Conservation (phyloP, 164 flowering plant genomes). For the Vitis labrusca region DNA sequence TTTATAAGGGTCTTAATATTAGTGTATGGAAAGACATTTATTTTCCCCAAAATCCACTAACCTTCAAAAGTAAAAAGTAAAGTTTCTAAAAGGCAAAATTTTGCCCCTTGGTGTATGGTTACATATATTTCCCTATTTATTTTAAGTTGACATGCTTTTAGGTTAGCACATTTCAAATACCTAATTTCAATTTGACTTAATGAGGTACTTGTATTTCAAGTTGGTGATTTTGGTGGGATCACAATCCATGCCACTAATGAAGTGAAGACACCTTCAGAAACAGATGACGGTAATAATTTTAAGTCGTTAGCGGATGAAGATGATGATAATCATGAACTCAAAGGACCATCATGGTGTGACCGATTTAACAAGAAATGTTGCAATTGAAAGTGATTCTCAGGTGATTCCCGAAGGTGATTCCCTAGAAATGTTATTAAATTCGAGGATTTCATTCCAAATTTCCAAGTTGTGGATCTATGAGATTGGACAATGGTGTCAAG, state of each 20-base stretch:
- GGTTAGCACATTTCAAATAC: too few relatives aligned
- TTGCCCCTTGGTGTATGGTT: too few relatives aligned
- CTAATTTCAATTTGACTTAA: too few relatives aligned
- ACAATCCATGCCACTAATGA: conserved; percentile 25
- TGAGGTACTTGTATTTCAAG: too few relatives aligned
- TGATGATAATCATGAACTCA: conserved; percentile 27
- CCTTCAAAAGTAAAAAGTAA: too few relatives aligned
- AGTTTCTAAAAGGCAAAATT: too few relatives aligned
- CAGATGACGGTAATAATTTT: conserved; percentile 20
- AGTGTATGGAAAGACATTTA: too few relatives aligned
- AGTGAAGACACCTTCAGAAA: conserved; percentile 18
- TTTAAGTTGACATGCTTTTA: too few relatives aligned
- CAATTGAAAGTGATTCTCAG: conserved; percentile 38
- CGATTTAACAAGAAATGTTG: conserved; percentile 26
- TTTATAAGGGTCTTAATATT: too few relatives aligned
- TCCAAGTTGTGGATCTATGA: conserved; percentile 67
- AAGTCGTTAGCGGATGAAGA: conserved; percentile 25
- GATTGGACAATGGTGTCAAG: conserved; percentile 72
- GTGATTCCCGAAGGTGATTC: conserved; percentile 34
- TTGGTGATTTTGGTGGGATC: too few relatives aligned
- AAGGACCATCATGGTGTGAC: conserved; percentile 34
- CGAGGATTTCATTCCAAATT: conserved; percentile 26
- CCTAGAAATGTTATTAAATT: conserved; percentile 59
- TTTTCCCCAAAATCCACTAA: too few relatives aligned
- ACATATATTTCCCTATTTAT: too few relatives aligned